Base-by-base conservation (phyloP, 805 yeast genomes). In the Hanseniaspora thailandica region DNA sequence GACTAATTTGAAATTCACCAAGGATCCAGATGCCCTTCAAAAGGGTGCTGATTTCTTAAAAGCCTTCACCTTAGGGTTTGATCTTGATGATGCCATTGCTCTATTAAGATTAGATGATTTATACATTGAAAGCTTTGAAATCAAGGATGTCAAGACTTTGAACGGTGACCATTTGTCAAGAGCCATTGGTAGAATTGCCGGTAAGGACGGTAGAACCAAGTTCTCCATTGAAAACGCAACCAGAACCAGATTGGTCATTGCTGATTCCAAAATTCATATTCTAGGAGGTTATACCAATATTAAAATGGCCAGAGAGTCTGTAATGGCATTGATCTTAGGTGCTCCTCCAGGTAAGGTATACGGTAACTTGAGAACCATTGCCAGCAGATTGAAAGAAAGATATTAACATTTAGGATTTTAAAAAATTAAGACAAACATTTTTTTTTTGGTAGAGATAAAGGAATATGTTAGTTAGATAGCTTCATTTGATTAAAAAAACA, bases 121-220 rank as follows among this genome's bases (percentile, higher is more conserved):
- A 59, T 93, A 89, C 72, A 89, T 93, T 59, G 98, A 93, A 70
- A 87, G 97, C 4, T 93, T 93, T 65, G 99, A 93, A 67, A 77
- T 93, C 62, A 93, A 93, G 67, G 99, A 93, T 69, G 97, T 93
- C 55, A 94, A 93, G 70, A 90, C 97, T 4, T 73, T 93, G 60
- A 81, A 80, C 28, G 98, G 97, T 26, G 98, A 93, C 70, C 98
- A 93, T 77, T 75, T 93, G 66, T 84, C 96, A 50, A 83, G 99
- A 76, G 98, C 99, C 7, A 93, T 93, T 66, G 99, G 98, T 64
- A 87, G 99, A 76, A 93, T 93, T 69, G 98, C 99, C 13, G 99
- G 99, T 69, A 94, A 93, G 66, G 99, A 93, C 66, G 99, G 99
- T 65, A 90, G 89, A 70, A 93, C 97, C 57, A 93, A 90, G 72